Percentiles rank a stretch among this genome's conserved stretches.
phyloP scores from a whole-genome alignment of 2,329 filamentous ascomycete species.

The Aspergillus novoparasiticus region DNA sequence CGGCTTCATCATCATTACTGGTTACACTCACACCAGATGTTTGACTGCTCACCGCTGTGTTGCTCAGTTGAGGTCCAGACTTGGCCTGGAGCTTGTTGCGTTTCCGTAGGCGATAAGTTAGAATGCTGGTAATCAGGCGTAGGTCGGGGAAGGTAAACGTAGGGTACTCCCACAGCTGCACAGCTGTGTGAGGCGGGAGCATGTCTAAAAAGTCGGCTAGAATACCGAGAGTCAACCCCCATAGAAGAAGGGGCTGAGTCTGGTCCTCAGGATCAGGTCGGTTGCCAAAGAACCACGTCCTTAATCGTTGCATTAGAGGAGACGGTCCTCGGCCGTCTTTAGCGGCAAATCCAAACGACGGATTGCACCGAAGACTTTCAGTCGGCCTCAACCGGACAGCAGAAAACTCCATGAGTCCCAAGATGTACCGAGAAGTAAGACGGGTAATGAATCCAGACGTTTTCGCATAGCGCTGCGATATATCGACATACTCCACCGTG shows the following conservation, averaged over 20 bases:
- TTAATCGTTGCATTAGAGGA: slow-evolving; percentile 30
- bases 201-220: slow-evolving; percentile 69
- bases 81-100: slow-evolving; percentile 48
- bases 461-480: slow-evolving; percentile 62
- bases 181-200: slow-evolving; percentile 63
- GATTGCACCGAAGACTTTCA: slow-evolving; percentile 61
- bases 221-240: slow-evolving; percentile 69
- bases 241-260: slow-evolving; percentile 60
- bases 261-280: slow-evolving; percentile 35
- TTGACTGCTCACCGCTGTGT: slow-evolving; percentile 36
- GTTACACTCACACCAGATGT: slow-evolving; percentile 36
- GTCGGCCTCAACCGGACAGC: slow-evolving; percentile 65
- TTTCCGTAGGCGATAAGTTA: slow-evolving; percentile 61
- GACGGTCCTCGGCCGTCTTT: slow-evolving; percentile 27
- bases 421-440: slow-evolving; percentile 56
- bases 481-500: slow-evolving; percentile 65
- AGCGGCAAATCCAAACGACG: slow-evolving; percentile 53
- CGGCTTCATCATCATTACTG: slow-evolving; percentile 13
- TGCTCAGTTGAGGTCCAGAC: slow-evolving; percentile 32
- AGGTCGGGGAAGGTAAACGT: slow-evolving; percentile 68
- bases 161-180: slow-evolving; percentile 67
- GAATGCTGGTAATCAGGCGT: slow-evolving; percentile 59
- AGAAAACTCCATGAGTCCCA: slow-evolving; percentile 69
- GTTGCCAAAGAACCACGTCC: slow-evolving; percentile 30
- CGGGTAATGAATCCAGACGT: slow-evolving; percentile 58